Evolutionary conservation across 2,329 filamentous ascomycete species (phyloP).

Genomic region (Colletotrichum sidae): DNA sequence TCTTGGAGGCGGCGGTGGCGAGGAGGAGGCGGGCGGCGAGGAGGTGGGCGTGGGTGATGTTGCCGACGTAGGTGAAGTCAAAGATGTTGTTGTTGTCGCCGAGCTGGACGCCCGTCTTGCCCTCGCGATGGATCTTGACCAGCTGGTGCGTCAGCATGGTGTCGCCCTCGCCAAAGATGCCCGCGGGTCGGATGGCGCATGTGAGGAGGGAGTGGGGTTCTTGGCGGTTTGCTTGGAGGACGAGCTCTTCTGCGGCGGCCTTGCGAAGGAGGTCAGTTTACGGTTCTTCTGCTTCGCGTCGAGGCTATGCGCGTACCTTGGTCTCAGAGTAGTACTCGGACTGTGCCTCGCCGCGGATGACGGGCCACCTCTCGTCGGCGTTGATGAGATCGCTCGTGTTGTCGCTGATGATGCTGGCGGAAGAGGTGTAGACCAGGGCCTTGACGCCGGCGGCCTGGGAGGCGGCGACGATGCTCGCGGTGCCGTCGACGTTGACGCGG

Average conservation of each 20-base stretch:
- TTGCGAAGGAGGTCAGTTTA: conserved; percentile 38
- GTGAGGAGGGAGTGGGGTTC: conserved; percentile 72
- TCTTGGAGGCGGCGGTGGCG: conserved; percentile 59
- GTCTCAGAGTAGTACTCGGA: conserved; percentile 90
- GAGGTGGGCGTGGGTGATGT: conserved; percentile 81
- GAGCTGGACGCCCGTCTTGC: conserved; percentile 82
- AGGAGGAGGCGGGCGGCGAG: conserved; percentile 82
- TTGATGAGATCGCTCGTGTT: conserved; percentile 83
- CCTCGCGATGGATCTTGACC: conserved; percentile 75
- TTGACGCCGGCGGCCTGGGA: conserved; percentile 78
- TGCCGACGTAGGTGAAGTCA: conserved; percentile 74
- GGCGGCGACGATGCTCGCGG: conserved; percentile 79
- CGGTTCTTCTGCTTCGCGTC: not conserved
- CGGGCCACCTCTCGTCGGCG: conserved; percentile 85
- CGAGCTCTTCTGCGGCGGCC: conserved; percentile 85
- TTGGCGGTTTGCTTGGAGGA: conserved; percentile 79
- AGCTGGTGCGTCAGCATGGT: conserved; percentile 79
- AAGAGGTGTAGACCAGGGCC: conserved; percentile 91
- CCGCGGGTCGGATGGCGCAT: conserved; percentile 84
- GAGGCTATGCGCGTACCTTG: conserved; percentile 68
- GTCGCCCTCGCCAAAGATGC: conserved; percentile 93
- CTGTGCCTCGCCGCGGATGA: conserved; percentile 77
- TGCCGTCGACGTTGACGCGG: conserved; percentile 91
- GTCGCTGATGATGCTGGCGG: conserved; percentile 87
- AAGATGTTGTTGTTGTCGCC: conserved; percentile 75